Evolutionary conservation across 441 rosid genomes (phyloP), one percentile per base, ranked within the genome.

Genomic region (Rhodomyrtus psidioides): DNA sequence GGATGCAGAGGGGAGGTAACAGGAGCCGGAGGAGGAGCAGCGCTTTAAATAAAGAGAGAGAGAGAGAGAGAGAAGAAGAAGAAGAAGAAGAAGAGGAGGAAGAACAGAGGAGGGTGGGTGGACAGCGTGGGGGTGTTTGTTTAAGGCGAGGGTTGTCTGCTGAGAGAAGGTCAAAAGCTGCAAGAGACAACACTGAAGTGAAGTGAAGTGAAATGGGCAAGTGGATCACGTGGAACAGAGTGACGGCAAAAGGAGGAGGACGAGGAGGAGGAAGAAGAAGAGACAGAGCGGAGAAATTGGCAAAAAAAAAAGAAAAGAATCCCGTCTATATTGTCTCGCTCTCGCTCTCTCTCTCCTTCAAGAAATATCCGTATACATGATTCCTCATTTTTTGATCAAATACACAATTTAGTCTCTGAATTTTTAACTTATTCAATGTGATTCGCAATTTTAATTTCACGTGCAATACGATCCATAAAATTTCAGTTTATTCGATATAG

Each of bases 141-240:
- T 91, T 89, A 86, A 84, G 56, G 82, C 28, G 46, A 74, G 79
- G 42, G 3, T 65, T 94, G 96, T 93, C 96, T 91, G 92, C 93
- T 87, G 62, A 53, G 88, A 87, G 91, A 91, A 88, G 76, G 94
- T 88, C 96, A 93, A 94, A 93, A 94, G 94, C 96, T 93, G 97
- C 93, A 83, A 88, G 28, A 81, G 83, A 39, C 86, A 51, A 86
- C 79, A 19, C 46, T 51, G 53, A 51, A 51, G 53, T 84, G 79
- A n/a, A n/a, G n/a, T n/a, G n/a, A 82, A 86, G 84, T 62, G 88
- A 85, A 83, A 49, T 34, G 5, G n/a, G 90, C 88, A 89, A 87
- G 83, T 83, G 82, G 90, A 83, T 91, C 91, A 93, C 91, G 94
- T 90, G 94, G 88, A 87, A 58, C 53, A 88, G 87, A 51, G 30